Evolutionary conservation across 129 eudicot species (phyloP).

Genomic region (Lactuca sativa): DNA sequence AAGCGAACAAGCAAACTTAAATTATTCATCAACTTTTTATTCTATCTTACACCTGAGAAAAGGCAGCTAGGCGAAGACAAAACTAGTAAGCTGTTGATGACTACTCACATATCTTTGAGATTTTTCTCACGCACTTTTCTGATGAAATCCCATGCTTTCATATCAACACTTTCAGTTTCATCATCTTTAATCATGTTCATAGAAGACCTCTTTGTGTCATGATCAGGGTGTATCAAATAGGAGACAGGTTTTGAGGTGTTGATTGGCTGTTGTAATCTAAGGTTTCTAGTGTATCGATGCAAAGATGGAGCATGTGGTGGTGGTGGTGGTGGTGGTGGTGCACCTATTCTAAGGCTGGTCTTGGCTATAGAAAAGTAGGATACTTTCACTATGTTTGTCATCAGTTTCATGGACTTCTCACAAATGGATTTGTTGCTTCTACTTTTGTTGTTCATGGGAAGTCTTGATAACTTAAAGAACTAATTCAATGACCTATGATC

Average conservation of each 20-base stretch:
- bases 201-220: slow-evolving; percentile 16
- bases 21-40: slow-evolving; percentile 15
- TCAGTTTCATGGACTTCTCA: slow-evolving; percentile 49
- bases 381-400: slow-evolving; percentile 45
- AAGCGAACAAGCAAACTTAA: slow-evolving; percentile 3
- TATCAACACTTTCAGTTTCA: slow-evolving; percentile 32
- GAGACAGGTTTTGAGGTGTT: slow-evolving; percentile 22
- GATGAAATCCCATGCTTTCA: slow-evolving; percentile 42
- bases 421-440: slow-evolving; percentile 39
- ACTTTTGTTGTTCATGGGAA: slow-evolving; percentile 38
- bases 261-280: slow-evolving; percentile 30
- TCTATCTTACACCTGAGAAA: background rate
- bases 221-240: slow-evolving; percentile 27
- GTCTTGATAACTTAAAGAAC: background rate
- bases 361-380: slow-evolving; percentile 45
- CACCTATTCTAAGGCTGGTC: slow-evolving; percentile 29
- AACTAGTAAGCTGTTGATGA: slow-evolving; percentile 23
- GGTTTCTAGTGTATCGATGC: slow-evolving; percentile 36
- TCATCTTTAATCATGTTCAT: slow-evolving; percentile 29
- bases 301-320: slow-evolving; percentile 21
- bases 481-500: background rate
- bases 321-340: slow-evolving; percentile 21
- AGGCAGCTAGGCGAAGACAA: background rate
- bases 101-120: slow-evolving; percentile 26
- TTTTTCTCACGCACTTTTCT: slow-evolving; percentile 42